phyloP scores from a whole-genome alignment of 768 basidiomycete species.

The Tulasnella sp. region DNA sequence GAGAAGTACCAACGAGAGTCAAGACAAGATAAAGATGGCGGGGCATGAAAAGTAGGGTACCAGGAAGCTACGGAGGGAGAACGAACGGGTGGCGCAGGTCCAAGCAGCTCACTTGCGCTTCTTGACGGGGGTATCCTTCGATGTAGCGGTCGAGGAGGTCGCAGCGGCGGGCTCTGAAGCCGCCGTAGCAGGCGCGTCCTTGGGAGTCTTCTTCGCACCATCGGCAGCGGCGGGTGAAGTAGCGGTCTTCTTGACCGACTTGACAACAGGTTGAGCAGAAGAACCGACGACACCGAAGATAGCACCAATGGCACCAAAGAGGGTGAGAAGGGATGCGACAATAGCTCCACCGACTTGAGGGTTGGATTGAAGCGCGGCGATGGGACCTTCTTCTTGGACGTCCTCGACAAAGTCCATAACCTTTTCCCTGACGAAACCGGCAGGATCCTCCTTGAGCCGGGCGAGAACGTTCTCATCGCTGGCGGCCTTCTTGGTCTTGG shows the following conservation, averaged over 20 bases:
- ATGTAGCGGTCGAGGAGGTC: slow-evolving; percentile 3
- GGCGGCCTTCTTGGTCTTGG: slow-evolving; percentile 31
- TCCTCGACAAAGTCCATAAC: slow-evolving; percentile 75
- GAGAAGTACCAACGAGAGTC: neutral
- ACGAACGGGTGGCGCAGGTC: neutral
- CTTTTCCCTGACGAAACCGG: slow-evolving; percentile 74
- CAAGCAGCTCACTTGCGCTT: slow-evolving; percentile 57
- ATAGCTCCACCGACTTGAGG: slow-evolving; percentile 84
- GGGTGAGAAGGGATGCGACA: slow-evolving; percentile 64
- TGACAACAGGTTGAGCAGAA: slow-evolving; percentile 59
- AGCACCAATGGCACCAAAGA: slow-evolving; percentile 80
- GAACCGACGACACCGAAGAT: slow-evolving; percentile 75
- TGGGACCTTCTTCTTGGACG: slow-evolving; percentile 62
- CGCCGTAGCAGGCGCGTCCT: slow-evolving; percentile 33
- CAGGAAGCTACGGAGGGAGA: neutral
- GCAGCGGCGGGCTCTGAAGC: slow-evolving; percentile 32
- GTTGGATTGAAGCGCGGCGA: slow-evolving; percentile 78
- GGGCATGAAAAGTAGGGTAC: neutral
- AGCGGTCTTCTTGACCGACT: slow-evolving; percentile 40
- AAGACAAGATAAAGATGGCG: neutral
- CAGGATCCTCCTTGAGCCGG: slow-evolving; percentile 66
- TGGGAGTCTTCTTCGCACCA: slow-evolving; percentile 63
- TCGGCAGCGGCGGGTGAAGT: neutral
- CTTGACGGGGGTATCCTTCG: slow-evolving; percentile 41
- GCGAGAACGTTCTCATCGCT: slow-evolving; percentile 43